Base-by-base conservation (phyloP, 1,284 basidiomycete genomes). In the Peniophora sp. region DNA sequence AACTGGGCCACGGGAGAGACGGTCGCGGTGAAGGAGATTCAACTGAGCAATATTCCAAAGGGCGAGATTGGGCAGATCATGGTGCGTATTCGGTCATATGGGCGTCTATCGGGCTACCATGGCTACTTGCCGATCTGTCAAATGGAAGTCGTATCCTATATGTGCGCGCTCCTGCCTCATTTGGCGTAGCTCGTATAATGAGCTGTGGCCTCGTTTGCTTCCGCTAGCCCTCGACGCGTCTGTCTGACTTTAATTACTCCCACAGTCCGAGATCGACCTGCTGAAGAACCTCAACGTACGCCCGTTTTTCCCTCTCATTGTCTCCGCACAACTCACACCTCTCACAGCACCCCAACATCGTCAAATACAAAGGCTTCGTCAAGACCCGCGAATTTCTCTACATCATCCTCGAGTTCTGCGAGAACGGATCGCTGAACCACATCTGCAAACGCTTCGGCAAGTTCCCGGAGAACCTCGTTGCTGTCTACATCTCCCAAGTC, bases 351-450 rank as follows among this genome's bases (percentile, higher is more conserved):
- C 79, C 89, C 38, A 98, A 98, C 67, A 98, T 98, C 63, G 96
- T 99, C 65, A 97, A 98, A 70, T 98, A 98, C 74, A 96, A 97
- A 63, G 94, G 96, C 17, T 98, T 95, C 61, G 92, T 94, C 65
- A 95, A 95, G 72, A 96, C 93, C 50, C 83, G 85, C 52, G 91
- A 97, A 63, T 93, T 85, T 65, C 75, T 98, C 55, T 97, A 96
- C 69, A 98, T 99, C 69, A 93, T 99, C 58, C 79, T 98, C 51
- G 95, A 97, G 85, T 92, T 95, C 65, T 98, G 96, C 73, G 96
- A 99, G 74, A 99, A 99, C 62, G 96, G 96, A 20, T 97, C 93
- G 3, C 73, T 99, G 12, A 91, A 97, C 65, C 88, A 88, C 55
- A 97, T 98, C 60, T 88, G 89, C 70, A 97, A 97, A 69, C 85